phyloP scores from a whole-genome alignment of 306 rosid species.

The Sicyos edulis region DNA sequence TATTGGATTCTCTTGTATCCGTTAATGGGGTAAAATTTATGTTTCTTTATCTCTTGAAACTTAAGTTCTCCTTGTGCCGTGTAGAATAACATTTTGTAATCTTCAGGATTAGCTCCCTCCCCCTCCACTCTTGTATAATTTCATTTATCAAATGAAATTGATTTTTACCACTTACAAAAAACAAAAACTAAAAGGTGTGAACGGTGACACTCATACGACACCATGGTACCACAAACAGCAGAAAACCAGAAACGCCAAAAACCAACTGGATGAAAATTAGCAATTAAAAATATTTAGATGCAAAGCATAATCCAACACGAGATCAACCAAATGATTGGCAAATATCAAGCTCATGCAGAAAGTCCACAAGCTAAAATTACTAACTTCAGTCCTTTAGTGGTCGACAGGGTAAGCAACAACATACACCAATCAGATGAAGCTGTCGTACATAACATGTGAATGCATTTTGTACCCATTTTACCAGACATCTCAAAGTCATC shows the following conservation, averaged over 20 bases:
- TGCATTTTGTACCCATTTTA: constrained; percentile 1
- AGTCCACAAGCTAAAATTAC: background rate
- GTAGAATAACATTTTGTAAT: no score
- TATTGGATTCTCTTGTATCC: background rate
- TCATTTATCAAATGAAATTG: no score
- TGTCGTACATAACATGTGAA: constrained; percentile 10
- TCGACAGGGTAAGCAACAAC: background rate
- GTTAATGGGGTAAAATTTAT: background rate
- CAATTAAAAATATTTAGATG: background rate
- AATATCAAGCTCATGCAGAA: background rate
- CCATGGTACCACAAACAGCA: background rate
- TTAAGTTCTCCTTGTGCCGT: background rate
- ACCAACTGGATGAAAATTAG: background rate
- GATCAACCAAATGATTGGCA: background rate
- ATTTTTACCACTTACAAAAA: background rate
- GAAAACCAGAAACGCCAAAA: background rate
- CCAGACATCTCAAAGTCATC: constrained; percentile 1
- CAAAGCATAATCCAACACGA: background rate
- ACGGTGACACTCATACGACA: background rate
- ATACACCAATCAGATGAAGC: background rate
- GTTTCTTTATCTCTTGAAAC: background rate
- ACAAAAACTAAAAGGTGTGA: background rate
- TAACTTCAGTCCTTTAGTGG: constrained; percentile 1
- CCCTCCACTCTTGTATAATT: no score
- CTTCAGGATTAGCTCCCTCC: no score